phyloP scores from a whole-genome alignment of 2,329 filamentous ascomycete species.

The Pseudofabraea citricarpa region DNA sequence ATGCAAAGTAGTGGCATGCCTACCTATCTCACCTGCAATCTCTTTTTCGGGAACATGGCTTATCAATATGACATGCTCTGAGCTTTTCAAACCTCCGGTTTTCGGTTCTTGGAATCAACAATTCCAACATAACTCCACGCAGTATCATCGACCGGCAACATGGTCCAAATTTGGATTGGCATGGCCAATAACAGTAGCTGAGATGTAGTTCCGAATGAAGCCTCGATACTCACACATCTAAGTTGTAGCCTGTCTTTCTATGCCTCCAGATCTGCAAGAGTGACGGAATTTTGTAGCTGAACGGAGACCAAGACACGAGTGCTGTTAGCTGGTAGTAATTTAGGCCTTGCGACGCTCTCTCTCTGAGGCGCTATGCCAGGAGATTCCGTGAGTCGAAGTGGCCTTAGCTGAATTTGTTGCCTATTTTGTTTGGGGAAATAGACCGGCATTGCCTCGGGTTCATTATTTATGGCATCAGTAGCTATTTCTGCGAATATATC shows the following conservation, averaged over 20 bases:
- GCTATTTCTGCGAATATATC: neutral
- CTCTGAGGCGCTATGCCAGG: neutral
- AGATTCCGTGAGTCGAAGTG: neutral
- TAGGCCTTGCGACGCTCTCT: no score
- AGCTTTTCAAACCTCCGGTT: neutral
- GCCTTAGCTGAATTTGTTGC: neutral
- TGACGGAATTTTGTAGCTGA: neutral
- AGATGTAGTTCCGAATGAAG: neutral
- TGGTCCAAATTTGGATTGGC: neutral
- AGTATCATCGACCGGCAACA: neutral
- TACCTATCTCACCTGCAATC: no score
- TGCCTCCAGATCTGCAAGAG: neutral
- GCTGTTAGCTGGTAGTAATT: neutral
- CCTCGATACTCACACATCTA: neutral
- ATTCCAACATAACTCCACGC: neutral
- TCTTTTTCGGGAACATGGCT: no score
- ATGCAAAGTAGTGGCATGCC: no score
- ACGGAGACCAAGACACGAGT: neutral
- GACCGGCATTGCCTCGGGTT: neutral
- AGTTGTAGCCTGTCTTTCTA: neutral
- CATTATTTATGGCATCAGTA: neutral
- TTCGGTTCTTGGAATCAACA: neutral
- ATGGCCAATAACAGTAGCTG: neutral
- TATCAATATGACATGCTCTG: no score
- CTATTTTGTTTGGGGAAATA: neutral